Evolutionary conservation across 352 stramenopile species (phyloP), one percentile per base, ranked within the genome.

Genomic region (Thalassiosira oceanica): DNA sequence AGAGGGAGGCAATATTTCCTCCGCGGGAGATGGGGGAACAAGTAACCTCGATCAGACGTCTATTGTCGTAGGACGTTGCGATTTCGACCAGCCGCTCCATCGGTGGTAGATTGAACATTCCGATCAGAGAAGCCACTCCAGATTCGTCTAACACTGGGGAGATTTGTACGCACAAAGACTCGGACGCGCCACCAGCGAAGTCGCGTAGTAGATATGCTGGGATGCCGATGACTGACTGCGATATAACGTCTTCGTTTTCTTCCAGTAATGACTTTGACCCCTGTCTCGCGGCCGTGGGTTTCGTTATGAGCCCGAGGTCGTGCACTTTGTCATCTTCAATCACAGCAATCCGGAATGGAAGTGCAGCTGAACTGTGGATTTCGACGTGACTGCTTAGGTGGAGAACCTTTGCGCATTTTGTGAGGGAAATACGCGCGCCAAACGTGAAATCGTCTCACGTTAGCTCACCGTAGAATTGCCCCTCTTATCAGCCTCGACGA

Each of bases 401-500:
- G n/a, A 91, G 43, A 10, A 90, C 70, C 78, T 87, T 13, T 2
- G n/a, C n/a, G n/a, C n/a, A n/a, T n/a, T n/a, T n/a, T n/a, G n/a
- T n/a, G n/a, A n/a, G n/a, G n/a, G n/a, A n/a, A n/a, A n/a, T n/a
- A n/a, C n/a, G n/a, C n/a, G n/a, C n/a, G n/a, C n/a, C n/a, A n/a
- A n/a, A n/a, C n/a, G n/a, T n/a, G n/a, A n/a, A n/a, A n/a, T n/a
- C n/a, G n/a, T n/a, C n/a, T n/a, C n/a, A n/a, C n/a, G 13, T 37
- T 16, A 21, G 64, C 75, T 82, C 68, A 90, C 85, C 23, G 67
- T 88, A 35, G 86, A 85, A 72, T 92, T 90, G 2, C 78, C 81
- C 48, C 78, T 49, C 53, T 88, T 87, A 0, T 78, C 49, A 43
- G 89, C 74, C 27, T 85, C 50, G 18, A 75, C 74, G 51, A 91